Base-by-base conservation (phyloP, 2,329 filamentous ascomycete genomes). In the Fusarium redolens region DNA sequence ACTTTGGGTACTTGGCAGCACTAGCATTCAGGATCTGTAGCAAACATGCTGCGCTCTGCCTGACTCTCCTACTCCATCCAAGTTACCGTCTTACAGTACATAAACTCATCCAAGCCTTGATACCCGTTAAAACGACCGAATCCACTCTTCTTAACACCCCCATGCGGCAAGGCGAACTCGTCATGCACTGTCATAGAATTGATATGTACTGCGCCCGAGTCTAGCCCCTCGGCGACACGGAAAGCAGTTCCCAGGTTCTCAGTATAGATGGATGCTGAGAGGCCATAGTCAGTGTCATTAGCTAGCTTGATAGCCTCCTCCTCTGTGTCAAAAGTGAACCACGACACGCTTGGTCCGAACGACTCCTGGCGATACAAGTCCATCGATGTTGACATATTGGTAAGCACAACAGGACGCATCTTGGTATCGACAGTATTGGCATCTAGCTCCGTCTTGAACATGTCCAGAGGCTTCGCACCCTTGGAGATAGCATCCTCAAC, bases 161-260 rank as follows among this genome's bases (percentile, higher is more conserved):
- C 52, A 17, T 56, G 52, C 0, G 52, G 52, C 17, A 56, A 18
- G 4, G 38, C 30, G 9, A 56, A 56, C 30, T 56, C 52, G 25
- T 56, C 38, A 45, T 56, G 52, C n/a, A 56, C 52, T 33, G 52
- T 56, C 38, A 56, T 56, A 25, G 52, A 56, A n/a, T 56, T 56
- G 38, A 56, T 56, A 31, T 56, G 52, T 5, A 56, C 52, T 7
- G 38, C 52, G 30, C 52, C 52, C 7, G 52, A 56, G 15, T 56
- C 52, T 9, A 56, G 3, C n/a, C 22, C 14, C 38, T 56, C 52
- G 31, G 52, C 52, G 12, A 56, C 38, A 20, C 38, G 52, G n/a
- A 56, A 56, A 4, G 52, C 52, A 5, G 38, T 56, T n/a, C 52
- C 52, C 17, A 56, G n/a, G 17, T 56, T 18, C 22, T 33, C 52